Conservation (phyloP, 495 filamentous ascomycete species). For the Aspergillus leporis region DNA sequence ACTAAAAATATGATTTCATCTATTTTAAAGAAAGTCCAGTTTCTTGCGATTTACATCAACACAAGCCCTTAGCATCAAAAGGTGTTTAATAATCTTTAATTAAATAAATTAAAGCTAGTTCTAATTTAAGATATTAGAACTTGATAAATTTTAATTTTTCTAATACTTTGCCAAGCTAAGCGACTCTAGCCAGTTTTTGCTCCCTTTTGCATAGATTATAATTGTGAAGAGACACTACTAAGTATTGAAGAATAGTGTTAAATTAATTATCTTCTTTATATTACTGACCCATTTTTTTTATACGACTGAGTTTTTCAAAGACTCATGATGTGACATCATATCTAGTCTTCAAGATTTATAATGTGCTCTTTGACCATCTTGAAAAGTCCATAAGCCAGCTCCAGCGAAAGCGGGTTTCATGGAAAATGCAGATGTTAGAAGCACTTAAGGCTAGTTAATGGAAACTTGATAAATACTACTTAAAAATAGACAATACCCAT, state of each 20-base stretch:
- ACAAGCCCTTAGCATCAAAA: background rate
- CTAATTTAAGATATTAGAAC: constrained; percentile 6
- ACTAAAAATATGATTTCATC: background rate
- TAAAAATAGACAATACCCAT: constrained; percentile 6
- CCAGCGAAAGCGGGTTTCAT: background rate
- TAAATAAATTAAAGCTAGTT: background rate
- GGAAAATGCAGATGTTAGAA: constrained; percentile 18
- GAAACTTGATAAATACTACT: constrained; percentile 18
- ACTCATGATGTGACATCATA: background rate
- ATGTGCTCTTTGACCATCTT: constrained; percentile 2
- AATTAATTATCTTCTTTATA: too few relatives aligned
- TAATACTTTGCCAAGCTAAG: too few relatives aligned
- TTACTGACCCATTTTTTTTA: background rate
- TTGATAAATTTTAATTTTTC: constrained; percentile 1
- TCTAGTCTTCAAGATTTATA: too few relatives aligned
- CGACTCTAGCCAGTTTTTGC: background rate
- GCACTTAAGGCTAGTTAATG: background rate
- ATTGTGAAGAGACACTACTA: constrained; percentile 1
- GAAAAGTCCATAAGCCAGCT: background rate
- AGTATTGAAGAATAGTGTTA: background rate
- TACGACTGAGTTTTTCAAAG: background rate
- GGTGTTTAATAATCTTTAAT: background rate
- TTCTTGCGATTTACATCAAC: too few relatives aligned
- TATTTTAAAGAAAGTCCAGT: constrained; percentile 1
- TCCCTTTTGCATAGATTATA: background rate